Base-by-base conservation (phyloP, 2,329 filamentous ascomycete genomes). In the Bipolaris zeicola region DNA sequence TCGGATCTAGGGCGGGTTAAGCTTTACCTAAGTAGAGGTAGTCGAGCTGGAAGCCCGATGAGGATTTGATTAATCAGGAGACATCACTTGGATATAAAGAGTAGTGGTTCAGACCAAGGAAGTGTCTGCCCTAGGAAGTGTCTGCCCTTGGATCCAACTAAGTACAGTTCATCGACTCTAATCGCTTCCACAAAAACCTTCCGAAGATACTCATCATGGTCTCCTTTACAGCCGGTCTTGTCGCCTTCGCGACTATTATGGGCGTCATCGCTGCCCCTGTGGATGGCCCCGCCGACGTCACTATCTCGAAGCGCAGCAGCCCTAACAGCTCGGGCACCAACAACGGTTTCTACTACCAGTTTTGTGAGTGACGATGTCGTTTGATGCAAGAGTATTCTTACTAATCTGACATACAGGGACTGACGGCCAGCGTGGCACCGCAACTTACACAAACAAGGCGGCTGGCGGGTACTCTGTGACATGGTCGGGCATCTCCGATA, bases 291-390 rank as follows among this genome's bases (percentile, higher is more conserved):
- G 14, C 24, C 3, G 41, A 43, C 11, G 2, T 24, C 24, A n/a
- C 41, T 24, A 28, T 43, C 41, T 26, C 41, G 24, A 43, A 43
- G 22, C 41, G 41, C 41, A 43, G 41, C 26, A 43, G 22, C 22
- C 41, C 41, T 13, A 43, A 43, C 14, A 28, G 41, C 22, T 43
- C 41, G 22, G 41, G 41, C 28, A 43, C 13, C 41, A 28, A 43
- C 41, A 28, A 43, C 16, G 41, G 41, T 28, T 43, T 43, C 41
- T 43, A 43, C 14, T 43, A 43, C n/a, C 41, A 43, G 41, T 43
- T 43, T 28, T 43, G 41, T 43, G 22, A 43, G 41, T n/a, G 24
- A 16, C 22, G 16, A 3, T 14, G 24, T 16, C 14, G 26, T 43
- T 28, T 2, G 8, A 43, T 3, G 3, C 41, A 28, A 43, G 22